A percentile compares a stretch with the other conserved stretches of the same genome.
These are phyloP conservation scores for Nigrospora oryzae DNA, from an alignment of 2,329 filamentous ascomycete genomes.

Conservation along the genomic window DNA sequence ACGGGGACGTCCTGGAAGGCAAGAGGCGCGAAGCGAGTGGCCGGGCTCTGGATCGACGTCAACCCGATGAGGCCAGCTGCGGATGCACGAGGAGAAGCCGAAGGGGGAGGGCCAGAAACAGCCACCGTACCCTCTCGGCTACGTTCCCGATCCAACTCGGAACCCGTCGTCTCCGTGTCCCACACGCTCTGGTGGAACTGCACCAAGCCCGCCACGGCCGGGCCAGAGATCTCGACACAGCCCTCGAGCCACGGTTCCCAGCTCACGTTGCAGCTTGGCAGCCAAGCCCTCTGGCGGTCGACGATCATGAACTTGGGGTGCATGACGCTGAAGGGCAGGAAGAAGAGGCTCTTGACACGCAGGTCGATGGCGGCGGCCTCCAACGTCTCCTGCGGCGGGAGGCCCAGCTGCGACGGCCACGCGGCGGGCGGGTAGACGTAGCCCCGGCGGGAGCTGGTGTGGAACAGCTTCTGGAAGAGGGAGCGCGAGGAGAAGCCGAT, in stretches of 20 bases:
- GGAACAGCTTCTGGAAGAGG: conserved; percentile 65
- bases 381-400: conserved; percentile 46
- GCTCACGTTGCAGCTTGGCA: conserved; percentile 78
- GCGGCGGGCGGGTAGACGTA: conserved; percentile 48
- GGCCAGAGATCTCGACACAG: conserved; percentile 58
- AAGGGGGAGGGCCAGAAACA: not conserved
- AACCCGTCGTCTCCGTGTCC: conserved; percentile 27
- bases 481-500: conserved; percentile 72
- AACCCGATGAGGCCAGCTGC: conserved; percentile 5
- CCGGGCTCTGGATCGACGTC: conserved; percentile 12
- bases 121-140: too few relatives aligned
- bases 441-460: conserved; percentile 55
- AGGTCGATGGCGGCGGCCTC: conserved; percentile 56
- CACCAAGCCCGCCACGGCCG: conserved; percentile 52
- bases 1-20: conserved; percentile 32
- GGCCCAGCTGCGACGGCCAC: conserved; percentile 55
- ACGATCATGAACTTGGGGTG: conserved; percentile 77
- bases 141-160: not conserved
- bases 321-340: conserved; percentile 77
- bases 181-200: conserved; percentile 64
- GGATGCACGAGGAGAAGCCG: too few relatives aligned
- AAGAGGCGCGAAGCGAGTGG: conserved; percentile 9
- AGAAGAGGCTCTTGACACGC: conserved; percentile 68
- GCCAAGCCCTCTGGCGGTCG: conserved; percentile 55
- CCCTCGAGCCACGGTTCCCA: conserved; percentile 87